A percentile compares a stretch with the other conserved stretches of the same genome.
Evolutionary conservation across 2,329 filamentous ascomycete species (phyloP).

Genomic region (Tolypocladium guangdongense): DNA sequence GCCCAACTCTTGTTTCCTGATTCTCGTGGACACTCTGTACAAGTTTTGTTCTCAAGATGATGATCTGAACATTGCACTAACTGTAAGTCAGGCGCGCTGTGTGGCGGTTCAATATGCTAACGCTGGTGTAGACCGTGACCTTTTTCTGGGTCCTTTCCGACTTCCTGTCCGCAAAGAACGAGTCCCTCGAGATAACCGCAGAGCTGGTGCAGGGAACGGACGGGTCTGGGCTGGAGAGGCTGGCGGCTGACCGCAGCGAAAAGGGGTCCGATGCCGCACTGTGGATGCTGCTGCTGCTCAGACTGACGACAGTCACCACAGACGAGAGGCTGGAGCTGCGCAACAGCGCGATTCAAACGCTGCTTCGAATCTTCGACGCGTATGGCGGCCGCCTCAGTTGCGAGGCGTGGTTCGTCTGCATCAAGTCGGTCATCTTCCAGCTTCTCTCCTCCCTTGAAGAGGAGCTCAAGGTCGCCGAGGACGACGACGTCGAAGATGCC

Average conservation of each 20-base stretch:
- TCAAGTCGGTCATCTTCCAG: conserved; percentile 70
- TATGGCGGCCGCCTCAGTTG: conserved; percentile 72
- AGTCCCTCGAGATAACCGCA: conserved; percentile 45
- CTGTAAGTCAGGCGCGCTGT: conserved; percentile 42
- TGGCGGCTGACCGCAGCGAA: conserved; percentile 48
- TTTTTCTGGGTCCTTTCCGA: conserved; percentile 96
- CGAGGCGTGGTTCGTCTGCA: conserved; percentile 73
- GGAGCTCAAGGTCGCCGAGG: conserved; percentile 32
- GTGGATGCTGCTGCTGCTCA: conserved; percentile 66
- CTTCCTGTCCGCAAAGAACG: conserved; percentile 56
- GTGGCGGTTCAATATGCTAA: not conserved
- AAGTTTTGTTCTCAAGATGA: conserved; percentile 83
- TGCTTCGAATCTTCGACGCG: conserved; percentile 84
- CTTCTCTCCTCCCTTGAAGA: conserved; percentile 61
- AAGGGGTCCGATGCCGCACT: conserved; percentile 57
- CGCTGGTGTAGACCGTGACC: conserved; percentile 61
- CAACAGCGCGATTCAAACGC: conserved; percentile 82
- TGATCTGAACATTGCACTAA: conserved; percentile 90
- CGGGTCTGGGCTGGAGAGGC: conserved; percentile 38
- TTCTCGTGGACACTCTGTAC: conserved; percentile 77
- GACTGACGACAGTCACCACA: conserved; percentile 59
- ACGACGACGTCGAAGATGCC: conserved; percentile 27
- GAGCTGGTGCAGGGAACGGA: conserved; percentile 42
- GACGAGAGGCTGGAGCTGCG: conserved; percentile 66
- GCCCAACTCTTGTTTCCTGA: conserved; percentile 59